Evolutionary conservation across 2,329 filamentous ascomycete genomes (phyloP).

Genomic region (Fusarium solani-melongenae): DNA sequence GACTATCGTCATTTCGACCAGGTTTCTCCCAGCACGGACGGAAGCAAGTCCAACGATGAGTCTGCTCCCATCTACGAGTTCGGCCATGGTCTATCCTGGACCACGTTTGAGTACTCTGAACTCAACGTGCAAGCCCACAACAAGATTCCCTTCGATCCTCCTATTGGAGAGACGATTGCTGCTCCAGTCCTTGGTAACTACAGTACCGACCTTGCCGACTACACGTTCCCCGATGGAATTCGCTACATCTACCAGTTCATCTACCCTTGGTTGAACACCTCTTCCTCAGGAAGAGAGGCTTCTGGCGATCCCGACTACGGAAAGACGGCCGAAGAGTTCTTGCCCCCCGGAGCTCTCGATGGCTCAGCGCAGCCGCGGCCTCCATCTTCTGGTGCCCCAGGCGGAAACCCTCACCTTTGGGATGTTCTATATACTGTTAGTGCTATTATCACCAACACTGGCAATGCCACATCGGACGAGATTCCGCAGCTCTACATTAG

Average conservation of each 20-base stretch:
- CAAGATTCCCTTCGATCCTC: slow-evolving; percentile 66
- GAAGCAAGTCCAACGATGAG: slow-evolving; percentile 36
- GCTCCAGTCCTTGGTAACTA: slow-evolving; percentile 74
- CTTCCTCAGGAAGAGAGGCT: slow-evolving; percentile 64
- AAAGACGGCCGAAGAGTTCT: slow-evolving; percentile 64
- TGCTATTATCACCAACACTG: slow-evolving; percentile 78
- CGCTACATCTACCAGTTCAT: slow-evolving; percentile 66
- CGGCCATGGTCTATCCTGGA: slow-evolving; percentile 84
- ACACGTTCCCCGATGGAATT: slow-evolving; percentile 73
- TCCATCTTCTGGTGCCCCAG: slow-evolving; percentile 64
- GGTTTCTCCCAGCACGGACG: slow-evolving; percentile 49
- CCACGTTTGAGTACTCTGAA: slow-evolving; percentile 80
- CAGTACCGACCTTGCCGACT: slow-evolving; percentile 71
- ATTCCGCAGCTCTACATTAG: slow-evolving; percentile 83
- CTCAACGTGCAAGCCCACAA: slow-evolving; percentile 65
- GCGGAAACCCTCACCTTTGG: slow-evolving; percentile 74
- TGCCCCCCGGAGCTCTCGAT: slow-evolving; percentile 69
- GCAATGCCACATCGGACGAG: slow-evolving; percentile 72
- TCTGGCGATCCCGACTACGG: slow-evolving; percentile 71
- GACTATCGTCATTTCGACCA: slow-evolving; percentile 77
- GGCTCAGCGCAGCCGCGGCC: slow-evolving; percentile 66
- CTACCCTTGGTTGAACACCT: slow-evolving; percentile 79
- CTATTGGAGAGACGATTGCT: slow-evolving; percentile 68
- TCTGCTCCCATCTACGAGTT: slow-evolving; percentile 80
- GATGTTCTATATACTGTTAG: slow-evolving; percentile 76